Evolutionary conservation across 345 rosid genomes (phyloP), one percentile per base, ranked within the genome.

Genomic region (Camelina laxa): DNA sequence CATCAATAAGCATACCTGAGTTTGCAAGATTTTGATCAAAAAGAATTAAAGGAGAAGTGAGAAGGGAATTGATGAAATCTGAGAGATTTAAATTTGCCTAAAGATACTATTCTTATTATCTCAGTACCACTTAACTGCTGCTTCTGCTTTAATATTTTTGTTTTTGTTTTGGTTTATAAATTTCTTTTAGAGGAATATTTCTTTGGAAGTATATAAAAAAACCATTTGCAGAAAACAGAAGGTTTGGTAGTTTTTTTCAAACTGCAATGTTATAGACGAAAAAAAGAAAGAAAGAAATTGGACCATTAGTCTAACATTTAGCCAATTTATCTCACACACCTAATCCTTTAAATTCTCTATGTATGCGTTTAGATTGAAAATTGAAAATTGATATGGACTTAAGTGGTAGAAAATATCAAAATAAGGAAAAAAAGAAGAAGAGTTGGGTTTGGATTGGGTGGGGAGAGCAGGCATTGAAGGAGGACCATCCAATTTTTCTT

Each of bases 191-290:
- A 50, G 35, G 80, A 72, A 72, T 77, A 72, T 57, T 76, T 55
- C 61, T 65, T 70, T 63, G 54, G 9, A 65, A 65, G 72, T 65
- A 77, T 72, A 27, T 30, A 55, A 2, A 27, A 47, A 72, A 41
- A 51, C 65, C 73, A 54, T 76, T 85, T 80, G 85, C 84, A 83
- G 83, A 75, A 82, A 82, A 82, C 61, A 83, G 82, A 82, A 83
- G 73, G 62, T 60, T 70, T 72, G 81, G 82, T 80, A 59, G 24
- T 49, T 69, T 41, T 79, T 73, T 65, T 78, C 50, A 66, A 75
- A 74, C 68, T 57, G 72, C 70, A 76, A 66, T 75, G 76, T 81
- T 78, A 74, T 48, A 16, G n/a, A 68, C 41, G 27, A 42, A 60
- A 67, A 84, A 35, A 35, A 65, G 73, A 62, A 71, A 77, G 55